phyloP scores from a whole-genome alignment of 805 yeast species.

The Yamadazyma scolyti region DNA sequence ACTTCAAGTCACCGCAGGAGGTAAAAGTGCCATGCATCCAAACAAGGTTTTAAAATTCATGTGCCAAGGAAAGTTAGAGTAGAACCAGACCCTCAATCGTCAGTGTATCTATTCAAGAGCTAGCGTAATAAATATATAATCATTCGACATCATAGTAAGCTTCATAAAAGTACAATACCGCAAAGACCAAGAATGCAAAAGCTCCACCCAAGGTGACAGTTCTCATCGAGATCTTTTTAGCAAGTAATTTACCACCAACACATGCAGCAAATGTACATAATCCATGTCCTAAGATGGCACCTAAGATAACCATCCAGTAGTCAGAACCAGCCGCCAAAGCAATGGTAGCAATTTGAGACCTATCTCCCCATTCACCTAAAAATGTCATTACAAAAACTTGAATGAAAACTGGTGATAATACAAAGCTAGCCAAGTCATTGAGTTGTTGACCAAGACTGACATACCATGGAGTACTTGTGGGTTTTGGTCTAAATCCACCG shows the following conservation, averaged over 20 bases:
- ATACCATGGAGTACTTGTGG: constrained; percentile 23
- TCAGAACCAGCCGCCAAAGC: constrained; percentile 98
- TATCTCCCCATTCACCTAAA: constrained; percentile 98
- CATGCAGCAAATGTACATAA: constrained; percentile 90
- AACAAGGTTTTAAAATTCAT: constrained; percentile 37
- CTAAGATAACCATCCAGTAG: constrained; percentile 83
- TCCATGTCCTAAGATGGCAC: constrained; percentile 88
- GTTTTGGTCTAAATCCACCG: constrained; percentile 28
- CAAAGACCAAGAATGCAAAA: constrained; percentile 76
- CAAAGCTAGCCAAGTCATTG: constrained; percentile 52
- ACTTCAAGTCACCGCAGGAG: constrained; percentile 20
- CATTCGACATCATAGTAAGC: constrained; percentile 38
- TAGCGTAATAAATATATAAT: background rate
- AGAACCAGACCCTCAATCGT: background rate
- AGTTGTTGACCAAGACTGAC: constrained; percentile 35
- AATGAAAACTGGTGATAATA: constrained; percentile 86
- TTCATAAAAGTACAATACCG: constrained; percentile 73
- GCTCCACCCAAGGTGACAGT: constrained; percentile 92
- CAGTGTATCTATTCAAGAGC: background rate
- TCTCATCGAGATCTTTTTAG: constrained; percentile 86
- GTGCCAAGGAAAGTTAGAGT: constrained; percentile 30
- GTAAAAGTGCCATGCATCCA: constrained; percentile 25
- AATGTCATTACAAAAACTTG: constrained; percentile 96
- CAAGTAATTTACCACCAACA: constrained; percentile 85
- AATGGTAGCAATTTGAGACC: constrained; percentile 96